phyloP scores from a whole-genome alignment of 371 early-diverging fungal species.

The Capillidium heterosporum region DNA sequence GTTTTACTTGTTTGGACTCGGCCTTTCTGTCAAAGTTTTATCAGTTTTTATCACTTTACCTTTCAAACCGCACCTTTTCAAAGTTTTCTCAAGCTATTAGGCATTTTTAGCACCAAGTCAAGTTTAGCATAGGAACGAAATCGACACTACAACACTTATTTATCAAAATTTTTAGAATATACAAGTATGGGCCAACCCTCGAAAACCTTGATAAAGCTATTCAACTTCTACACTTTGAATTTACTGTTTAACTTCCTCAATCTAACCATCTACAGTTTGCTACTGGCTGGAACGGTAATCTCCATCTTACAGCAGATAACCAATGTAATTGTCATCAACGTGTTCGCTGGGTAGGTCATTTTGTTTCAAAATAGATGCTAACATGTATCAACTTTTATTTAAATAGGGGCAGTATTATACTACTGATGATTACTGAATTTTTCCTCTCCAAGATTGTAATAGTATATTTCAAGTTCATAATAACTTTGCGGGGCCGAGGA shows the following conservation, averaged over 20 bases:
- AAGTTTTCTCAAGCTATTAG: no score
- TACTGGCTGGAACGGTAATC: background rate
- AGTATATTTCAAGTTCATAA: background rate
- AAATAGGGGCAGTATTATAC: background rate
- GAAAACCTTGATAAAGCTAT: background rate
- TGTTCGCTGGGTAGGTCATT: background rate
- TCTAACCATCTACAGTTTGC: background rate
- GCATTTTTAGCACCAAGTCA: no score
- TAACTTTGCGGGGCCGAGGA: slow-evolving; percentile 1
- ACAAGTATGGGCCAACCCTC: no score
- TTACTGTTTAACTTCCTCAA: background rate
- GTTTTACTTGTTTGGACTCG: no score
- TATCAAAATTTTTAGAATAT: no score
- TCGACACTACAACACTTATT: no score
- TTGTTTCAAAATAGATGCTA: background rate
- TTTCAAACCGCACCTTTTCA: no score
- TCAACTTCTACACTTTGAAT: background rate
- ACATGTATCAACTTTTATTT: background rate
- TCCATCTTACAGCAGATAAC: background rate
- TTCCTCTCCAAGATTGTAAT: background rate
- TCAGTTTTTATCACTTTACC: no score
- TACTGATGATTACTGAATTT: background rate
- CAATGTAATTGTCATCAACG: background rate
- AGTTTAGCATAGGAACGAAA: no score
- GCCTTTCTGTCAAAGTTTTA: no score